A percentile compares a stretch with the other conserved stretches of the same genome.
Evolutionary conservation across 495 filamentous ascomycete genomes (phyloP).

Genomic region (Aspergillus nanangensis): DNA sequence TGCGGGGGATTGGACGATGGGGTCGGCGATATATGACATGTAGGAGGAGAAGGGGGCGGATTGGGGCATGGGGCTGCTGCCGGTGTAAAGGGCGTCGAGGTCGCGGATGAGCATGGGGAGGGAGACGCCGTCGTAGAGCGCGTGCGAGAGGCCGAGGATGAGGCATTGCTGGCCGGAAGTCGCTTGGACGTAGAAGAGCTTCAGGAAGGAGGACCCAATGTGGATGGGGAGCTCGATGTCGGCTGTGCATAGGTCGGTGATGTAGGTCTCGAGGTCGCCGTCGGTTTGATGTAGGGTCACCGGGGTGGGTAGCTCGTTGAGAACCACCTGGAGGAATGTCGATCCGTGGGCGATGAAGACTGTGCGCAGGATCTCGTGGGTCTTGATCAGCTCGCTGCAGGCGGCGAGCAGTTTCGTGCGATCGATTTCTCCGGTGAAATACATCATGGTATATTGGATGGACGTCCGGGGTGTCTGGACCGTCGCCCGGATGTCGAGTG

Average conservation of each 20-base stretch:
- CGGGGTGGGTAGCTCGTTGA: slow-evolving; percentile 36
- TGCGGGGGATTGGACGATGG: slow-evolving; percentile 16
- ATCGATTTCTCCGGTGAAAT: slow-evolving; percentile 29
- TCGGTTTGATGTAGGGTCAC: slow-evolving; percentile 22
- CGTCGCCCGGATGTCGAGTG: slow-evolving; percentile 48
- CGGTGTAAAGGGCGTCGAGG: slow-evolving; percentile 41
- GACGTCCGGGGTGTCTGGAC: slow-evolving; percentile 40
- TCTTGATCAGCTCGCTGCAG: slow-evolving; percentile 39
- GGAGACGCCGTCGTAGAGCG: slow-evolving; percentile 65
- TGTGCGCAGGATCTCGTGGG: slow-evolving; percentile 60
- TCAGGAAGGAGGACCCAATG: slow-evolving; percentile 53
- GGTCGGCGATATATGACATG: slow-evolving; percentile 20
- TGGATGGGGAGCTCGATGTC: slow-evolving; percentile 40
- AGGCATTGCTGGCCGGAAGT: slow-evolving; percentile 39
- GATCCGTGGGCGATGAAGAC: slow-evolving; percentile 53
- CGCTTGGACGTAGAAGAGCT: slow-evolving; percentile 42
- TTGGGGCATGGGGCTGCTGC: slow-evolving; percentile 19
- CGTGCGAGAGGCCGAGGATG: slow-evolving; percentile 57
- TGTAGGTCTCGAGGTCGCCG: slow-evolving; percentile 38
- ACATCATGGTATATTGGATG: slow-evolving; percentile 41
- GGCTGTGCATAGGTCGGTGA: slow-evolving; percentile 29
- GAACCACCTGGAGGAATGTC: slow-evolving; percentile 48
- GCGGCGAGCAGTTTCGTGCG: slow-evolving; percentile 20
- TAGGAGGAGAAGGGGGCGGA: slow-evolving; percentile 51
- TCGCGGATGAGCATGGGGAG: slow-evolving; percentile 53